Evolutionary conservation across 2,329 filamentous ascomycete genomes (phyloP), one percentile per base, ranked within the genome.

Genomic region (Polychaeton citri): DNA sequence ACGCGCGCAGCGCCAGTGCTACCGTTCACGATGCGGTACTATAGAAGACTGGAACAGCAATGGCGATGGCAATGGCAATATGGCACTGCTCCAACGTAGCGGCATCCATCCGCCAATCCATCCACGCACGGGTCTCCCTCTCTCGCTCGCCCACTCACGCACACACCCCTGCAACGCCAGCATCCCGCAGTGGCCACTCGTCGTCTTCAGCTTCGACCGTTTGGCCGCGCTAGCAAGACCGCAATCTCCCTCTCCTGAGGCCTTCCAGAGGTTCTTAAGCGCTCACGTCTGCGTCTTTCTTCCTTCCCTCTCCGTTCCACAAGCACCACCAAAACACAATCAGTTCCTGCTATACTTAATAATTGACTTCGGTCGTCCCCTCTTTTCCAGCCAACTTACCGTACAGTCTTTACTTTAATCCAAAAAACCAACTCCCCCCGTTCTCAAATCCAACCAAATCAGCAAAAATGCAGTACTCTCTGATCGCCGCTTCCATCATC

Each of bases 321-420:
- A 28, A 28, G 24, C 24, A 28, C 7, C 24, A 28, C 12, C 7
- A 10, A 4, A 28, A 28, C 24, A 10, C 3, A 28, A 28, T 15
- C 24, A 10, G 24, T 15, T 15, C 3, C 7, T 28, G 15, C 24
- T 12, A n/a, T n/a, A 28, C 7, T 28, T 32, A 32, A 13, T 32
- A 32, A 32, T 32, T 32, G 30, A 32, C 30, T 32, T 32, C 30
- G 30, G 30, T 32, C 30, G 13, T 19, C 30, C 30, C 17, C 30
- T 32, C 30, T 32, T 32, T 32, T 10, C 18, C 4, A 32, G n/a
- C 4, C 30, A 32, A 32, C 30, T 32, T 15, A 5, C 30, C 13
- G 18, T 3, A 16, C 13, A 32, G 12, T 19, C 30, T 17, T 32
- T 19, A 10, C 18, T 32, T 32, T 17, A 5, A 15, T 32, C 9